Percentiles rank a stretch among this genome's conserved stretches.
phyloP scores from a whole-genome alignment of 192 early-diverging fungal species.

The Coemansia reversa region DNA sequence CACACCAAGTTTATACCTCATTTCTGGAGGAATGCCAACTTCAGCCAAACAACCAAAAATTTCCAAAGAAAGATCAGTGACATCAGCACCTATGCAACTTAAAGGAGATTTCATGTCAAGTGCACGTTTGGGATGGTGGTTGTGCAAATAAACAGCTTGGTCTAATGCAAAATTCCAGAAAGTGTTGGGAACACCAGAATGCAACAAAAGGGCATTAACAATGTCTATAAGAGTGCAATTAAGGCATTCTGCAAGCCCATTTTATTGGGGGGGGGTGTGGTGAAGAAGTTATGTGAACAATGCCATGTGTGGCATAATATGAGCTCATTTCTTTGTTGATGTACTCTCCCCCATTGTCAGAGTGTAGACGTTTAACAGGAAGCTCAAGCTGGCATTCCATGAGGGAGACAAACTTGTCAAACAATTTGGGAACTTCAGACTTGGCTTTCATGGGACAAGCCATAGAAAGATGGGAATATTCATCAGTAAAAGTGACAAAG shows the following conservation, averaged over 20 bases:
- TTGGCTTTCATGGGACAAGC: no score
- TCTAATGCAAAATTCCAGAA: no score
- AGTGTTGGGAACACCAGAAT: no score
- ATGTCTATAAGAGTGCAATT: slow-evolving; percentile 1
- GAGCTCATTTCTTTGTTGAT: slow-evolving; percentile 7
- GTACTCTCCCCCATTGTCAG: slow-evolving; percentile 15
- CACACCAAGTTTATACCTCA: no score
- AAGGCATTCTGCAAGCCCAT: slow-evolving; percentile 10
- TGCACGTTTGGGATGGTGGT: no score
- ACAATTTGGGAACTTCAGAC: no score
- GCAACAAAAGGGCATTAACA: no score
- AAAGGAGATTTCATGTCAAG: no score
- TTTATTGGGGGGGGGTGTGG: slow-evolving; percentile 10
- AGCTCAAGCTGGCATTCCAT: slow-evolving; percentile 13
- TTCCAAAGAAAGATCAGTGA: neutral
- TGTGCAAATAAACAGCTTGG: no score
- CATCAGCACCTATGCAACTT: no score
- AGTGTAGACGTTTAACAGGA: slow-evolving; percentile 6
- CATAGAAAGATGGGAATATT: no score
- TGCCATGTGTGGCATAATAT: slow-evolving; percentile 1
- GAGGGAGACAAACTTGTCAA: neutral
- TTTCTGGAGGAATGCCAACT: neutral
- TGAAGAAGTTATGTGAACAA: slow-evolving; percentile 2
- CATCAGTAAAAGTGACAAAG: no score
- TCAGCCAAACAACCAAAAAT: neutral